These are phyloP conservation scores for Mycosphaerella sp. DNA, from an alignment of 2,329 filamentous ascomycete species.

Conservation along the genomic window DNA sequence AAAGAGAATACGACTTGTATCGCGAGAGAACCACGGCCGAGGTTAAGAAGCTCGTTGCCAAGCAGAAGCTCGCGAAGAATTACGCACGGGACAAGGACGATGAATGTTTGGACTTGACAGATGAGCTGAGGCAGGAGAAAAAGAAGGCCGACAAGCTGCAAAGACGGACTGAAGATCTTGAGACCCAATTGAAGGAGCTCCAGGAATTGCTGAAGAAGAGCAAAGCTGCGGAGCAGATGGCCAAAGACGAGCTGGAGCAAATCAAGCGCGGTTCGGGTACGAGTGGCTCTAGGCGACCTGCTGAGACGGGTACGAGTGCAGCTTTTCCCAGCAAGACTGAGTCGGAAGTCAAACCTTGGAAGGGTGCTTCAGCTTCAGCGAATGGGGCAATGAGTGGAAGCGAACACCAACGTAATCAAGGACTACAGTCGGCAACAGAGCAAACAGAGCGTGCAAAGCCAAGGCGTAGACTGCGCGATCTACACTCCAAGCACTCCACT, in stretches of 20 bases:
- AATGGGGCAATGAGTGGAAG: neutral
- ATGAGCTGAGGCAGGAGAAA: conserved; percentile 62
- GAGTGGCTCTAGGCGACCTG: conserved; percentile 7
- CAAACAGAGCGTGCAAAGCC: conserved; percentile 1
- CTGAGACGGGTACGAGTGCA: neutral
- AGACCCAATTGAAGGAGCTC: conserved; percentile 49
- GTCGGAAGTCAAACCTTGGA: conserved; percentile 1
- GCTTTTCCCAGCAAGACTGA: conserved; percentile 2
- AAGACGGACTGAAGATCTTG: conserved; percentile 53
- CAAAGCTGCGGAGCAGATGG: conserved; percentile 4
- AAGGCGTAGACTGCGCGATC: conserved; percentile 8
- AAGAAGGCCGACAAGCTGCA: conserved; percentile 60
- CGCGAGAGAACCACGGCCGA: conserved; percentile 64
- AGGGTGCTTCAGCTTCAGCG: neutral
- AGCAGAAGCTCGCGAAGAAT: conserved; percentile 72
- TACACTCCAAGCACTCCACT: conserved; percentile 13
- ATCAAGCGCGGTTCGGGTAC: conserved; percentile 12
- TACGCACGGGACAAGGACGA: conserved; percentile 72
- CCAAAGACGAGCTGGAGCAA: conserved; percentile 10
- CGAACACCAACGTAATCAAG: neutral
- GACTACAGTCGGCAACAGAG: neutral
- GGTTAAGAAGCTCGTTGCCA: conserved; percentile 70
- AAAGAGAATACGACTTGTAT: conserved; percentile 67
- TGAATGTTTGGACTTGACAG: conserved; percentile 59
- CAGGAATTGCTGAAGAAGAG: conserved; percentile 27